Evolutionary conservation across 768 basidiomycete species (phyloP).

Genomic region (Boletellus sp.): DNA sequence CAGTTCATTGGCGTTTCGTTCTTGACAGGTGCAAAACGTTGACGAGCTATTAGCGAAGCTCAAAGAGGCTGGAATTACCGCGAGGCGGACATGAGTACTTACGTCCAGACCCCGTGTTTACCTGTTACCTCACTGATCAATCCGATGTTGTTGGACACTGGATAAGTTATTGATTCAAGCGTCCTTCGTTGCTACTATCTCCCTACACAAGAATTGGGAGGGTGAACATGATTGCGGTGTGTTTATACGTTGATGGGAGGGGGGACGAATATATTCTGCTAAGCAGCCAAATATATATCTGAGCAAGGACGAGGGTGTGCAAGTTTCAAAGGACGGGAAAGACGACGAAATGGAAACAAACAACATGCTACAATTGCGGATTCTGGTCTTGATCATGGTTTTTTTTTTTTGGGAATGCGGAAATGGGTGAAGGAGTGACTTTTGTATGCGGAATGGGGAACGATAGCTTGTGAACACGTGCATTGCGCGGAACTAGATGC

Average conservation of each 20-base stretch:
- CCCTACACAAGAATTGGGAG: conserved; percentile 15
- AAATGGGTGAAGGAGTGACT: conserved; percentile 19
- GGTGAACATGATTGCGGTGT: conserved; percentile 8
- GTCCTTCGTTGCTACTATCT: conserved; percentile 7
- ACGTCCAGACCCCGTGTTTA: conserved; percentile 1
- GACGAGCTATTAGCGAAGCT: conserved; percentile 88
- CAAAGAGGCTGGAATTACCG: conserved; percentile 72
- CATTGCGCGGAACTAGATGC: conserved; percentile 4
- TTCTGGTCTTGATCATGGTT: conserved; percentile 9
- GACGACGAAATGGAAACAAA: conserved; percentile 9
- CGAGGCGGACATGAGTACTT: conserved; percentile 21
- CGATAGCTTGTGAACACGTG: neutral
- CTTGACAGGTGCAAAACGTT: conserved; percentile 64
- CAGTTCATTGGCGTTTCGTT: neutral
- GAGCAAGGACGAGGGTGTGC: conserved; percentile 15
- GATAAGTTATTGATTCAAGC: conserved; percentile 20
- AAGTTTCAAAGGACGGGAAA: neutral
- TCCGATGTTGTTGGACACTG: neutral
- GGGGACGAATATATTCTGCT: conserved; percentile 11
- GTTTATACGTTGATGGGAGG: conserved; percentile 15
- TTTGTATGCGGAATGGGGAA: conserved; percentile 1
- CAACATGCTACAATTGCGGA: conserved; percentile 27
- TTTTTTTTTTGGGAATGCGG: conserved; percentile 11
- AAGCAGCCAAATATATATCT: conserved; percentile 23
- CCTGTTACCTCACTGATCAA: neutral